Evolutionary conservation across 495 filamentous ascomycete species (phyloP), one percentile per base, ranked within the genome.

Genomic region (Daldinia concentrica): DNA sequence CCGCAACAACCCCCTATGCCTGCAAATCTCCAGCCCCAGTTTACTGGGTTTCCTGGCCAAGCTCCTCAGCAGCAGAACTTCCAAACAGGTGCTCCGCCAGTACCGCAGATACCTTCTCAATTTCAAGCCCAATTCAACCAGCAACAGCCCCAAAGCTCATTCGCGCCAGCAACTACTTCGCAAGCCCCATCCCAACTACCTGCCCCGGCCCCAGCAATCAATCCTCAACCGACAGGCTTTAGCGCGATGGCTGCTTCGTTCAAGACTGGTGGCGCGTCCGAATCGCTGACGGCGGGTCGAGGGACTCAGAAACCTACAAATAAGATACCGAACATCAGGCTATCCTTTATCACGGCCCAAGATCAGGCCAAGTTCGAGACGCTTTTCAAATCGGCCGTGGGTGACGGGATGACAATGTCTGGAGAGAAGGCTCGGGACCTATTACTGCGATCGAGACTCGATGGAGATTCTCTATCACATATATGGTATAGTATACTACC

Each of bases 361-460:
- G 96, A 99, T 75, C 96, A 99, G 78, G 91, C 95, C 64, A 97
- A 95, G 80, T 99, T 99, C 74, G 96, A 99, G 84, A 94, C 97
- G 67, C 83, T 99, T 8, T 99, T 99, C 83, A 98, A 96, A 82
- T 95, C 93, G 55, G 96, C 96, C 8, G 93, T 94, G 37, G 93
- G 93, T 11, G 91, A 95, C 73, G 79, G 76, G 66, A 90, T 91
- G 74, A 93, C 95, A 45, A 85, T 99, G 83, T 91, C 92, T 75
- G 96, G 93, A 22, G 96, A 98, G 60, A 93, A 96, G 77, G 94
- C 94, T 22, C 88, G 90, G 77, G 94, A 97, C 74, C 82, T 99
- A 22, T 82, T 99, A 41, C 72, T 98, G 68, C 89, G 95, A 54
- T 98, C 95, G 3, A 92, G 93, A 77, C 86, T 98, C 26, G 83